phyloP scores from a whole-genome alignment of 257 asterid genomes.

The Solanum tarijense region DNA sequence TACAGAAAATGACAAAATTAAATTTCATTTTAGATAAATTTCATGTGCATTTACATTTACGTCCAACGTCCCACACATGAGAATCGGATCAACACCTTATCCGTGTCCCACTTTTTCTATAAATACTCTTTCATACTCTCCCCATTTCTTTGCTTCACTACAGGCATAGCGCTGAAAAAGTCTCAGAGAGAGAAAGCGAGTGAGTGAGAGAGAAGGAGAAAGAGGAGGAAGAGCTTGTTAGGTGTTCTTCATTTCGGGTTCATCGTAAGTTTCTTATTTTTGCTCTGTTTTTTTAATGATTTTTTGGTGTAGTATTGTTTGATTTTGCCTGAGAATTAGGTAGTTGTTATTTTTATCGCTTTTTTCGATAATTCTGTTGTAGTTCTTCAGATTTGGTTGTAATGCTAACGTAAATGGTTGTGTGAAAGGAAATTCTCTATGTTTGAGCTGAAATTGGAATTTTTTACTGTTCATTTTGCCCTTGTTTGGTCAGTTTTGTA shows the following conservation, averaged over 20 bases:
- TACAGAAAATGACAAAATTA: slow-evolving; percentile 1
- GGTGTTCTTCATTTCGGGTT: slow-evolving; percentile 10
- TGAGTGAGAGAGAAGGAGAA: neutral
- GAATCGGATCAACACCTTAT: slow-evolving; percentile 41
- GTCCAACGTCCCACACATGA: slow-evolving; percentile 18
- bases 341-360: neutral
- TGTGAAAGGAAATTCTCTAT: neutral
- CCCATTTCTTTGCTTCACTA: slow-evolving; percentile 5
- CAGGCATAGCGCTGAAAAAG: neutral
- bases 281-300: neutral
- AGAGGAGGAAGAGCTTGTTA: slow-evolving; percentile 15
- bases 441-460: neutral
- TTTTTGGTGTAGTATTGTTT: neutral
- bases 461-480: neutral
- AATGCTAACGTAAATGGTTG: neutral
- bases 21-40: slow-evolving; percentile 20
- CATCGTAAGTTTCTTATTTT: slow-evolving; percentile 24
- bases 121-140: slow-evolving; percentile 27
- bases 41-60: slow-evolving; percentile 21
- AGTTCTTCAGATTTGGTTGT: neutral
- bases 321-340: neutral
- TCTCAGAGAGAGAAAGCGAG: neutral
- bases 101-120: slow-evolving; percentile 21
- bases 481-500: neutral
- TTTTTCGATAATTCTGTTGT: neutral